A percentile compares a stretch with the other conserved stretches of the same genome.
These are phyloP conservation scores for Phytophthora crassamura DNA, from an alignment of 352 stramenopile genomes.

Conservation along the genomic window DNA sequence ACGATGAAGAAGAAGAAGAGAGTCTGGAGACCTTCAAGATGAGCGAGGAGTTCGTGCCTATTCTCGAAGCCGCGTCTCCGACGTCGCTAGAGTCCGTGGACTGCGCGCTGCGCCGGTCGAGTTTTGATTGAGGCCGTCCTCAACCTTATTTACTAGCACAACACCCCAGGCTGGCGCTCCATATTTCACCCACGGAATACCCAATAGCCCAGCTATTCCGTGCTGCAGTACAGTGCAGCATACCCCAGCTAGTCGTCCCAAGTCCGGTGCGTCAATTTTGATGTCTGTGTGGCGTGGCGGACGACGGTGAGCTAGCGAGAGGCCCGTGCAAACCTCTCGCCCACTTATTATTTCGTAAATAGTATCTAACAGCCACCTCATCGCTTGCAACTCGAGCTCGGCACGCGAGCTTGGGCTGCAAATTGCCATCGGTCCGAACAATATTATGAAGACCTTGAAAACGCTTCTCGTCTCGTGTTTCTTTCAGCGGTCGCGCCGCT, in stretches of 20 bases:
- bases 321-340: conserved; percentile 11
- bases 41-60: conserved; percentile 60
- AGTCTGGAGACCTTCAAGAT: conserved; percentile 29
- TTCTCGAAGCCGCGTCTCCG: conserved; percentile 55
- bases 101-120: conserved; percentile 44
- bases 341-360: conserved; percentile 34
- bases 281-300: conserved; percentile 37
- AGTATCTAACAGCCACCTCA: conserved; percentile 33
- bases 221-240: conserved; percentile 11
- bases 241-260: conserved; percentile 20
- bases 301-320: conserved; percentile 25
- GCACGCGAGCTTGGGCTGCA: conserved; percentile 17
- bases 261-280: conserved; percentile 35
- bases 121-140: conserved; percentile 37
- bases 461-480: not conserved
- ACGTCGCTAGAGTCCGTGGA: conserved; percentile 53
- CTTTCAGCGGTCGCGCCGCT: conserved; percentile 34
- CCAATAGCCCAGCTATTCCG: conserved; percentile 15
- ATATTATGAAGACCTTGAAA: conserved; percentile 35
- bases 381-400: conserved; percentile 18
- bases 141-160: conserved; percentile 39
- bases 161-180: conserved; percentile 18
- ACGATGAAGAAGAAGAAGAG: conserved; percentile 53
- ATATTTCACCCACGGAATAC: conserved; percentile 22
- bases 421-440: conserved; percentile 37